Base-by-base conservation (phyloP, 129 eudicot species). In the Flaveria trinervia region DNA sequence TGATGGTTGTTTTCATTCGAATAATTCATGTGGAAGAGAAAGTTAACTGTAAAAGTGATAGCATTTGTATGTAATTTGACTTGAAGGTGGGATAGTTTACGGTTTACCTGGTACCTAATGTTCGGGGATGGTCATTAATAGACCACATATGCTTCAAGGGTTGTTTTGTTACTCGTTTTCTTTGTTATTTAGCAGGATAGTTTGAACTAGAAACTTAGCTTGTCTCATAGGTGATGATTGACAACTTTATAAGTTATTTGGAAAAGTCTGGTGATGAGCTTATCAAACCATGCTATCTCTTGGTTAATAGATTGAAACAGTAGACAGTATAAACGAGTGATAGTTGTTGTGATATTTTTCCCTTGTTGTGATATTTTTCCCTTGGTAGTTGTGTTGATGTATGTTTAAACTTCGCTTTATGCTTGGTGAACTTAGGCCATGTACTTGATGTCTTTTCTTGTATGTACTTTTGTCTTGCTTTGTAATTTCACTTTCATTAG, bases 401-500 rank as follows among this genome's bases (percentile, higher is more conserved):
- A 59, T 9, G 15, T 60, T 22, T 25, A 60, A 60, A 25, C 2
- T 18, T 55, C 8, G 18, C 22, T 16, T 51, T 14, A 51, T 54
- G 25, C 12, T 23, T 23, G 11, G 43, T 61, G 43, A 61, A 61
- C 36, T 30, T 30, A 7, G 20, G 14, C 12, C 25, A 33, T 14
- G 70, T 36, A 39, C 9, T 14, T 9, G 71, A 66, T 39, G 26
- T 66, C 16, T 36, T 66, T 66, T 0, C 7, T 39, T 66, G 71
- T 66, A 39, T 36, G 3, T 41, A 30, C 51, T 66, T 39, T 66
- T 39, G 51, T 39, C 51, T 9, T 39, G 49, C 50, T 39, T 36
- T 66, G 71, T 66, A 36, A 39, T 66, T 66, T 66, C 28, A 30
- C 71, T 64, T 62, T 62, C 4, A 30, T 15, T 66, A 17, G 39